Percentiles rank a stretch among this genome's conserved stretches.
phyloP scores from a whole-genome alignment of 495 filamentous ascomycete genomes.

The Penicillium coffeae region DNA sequence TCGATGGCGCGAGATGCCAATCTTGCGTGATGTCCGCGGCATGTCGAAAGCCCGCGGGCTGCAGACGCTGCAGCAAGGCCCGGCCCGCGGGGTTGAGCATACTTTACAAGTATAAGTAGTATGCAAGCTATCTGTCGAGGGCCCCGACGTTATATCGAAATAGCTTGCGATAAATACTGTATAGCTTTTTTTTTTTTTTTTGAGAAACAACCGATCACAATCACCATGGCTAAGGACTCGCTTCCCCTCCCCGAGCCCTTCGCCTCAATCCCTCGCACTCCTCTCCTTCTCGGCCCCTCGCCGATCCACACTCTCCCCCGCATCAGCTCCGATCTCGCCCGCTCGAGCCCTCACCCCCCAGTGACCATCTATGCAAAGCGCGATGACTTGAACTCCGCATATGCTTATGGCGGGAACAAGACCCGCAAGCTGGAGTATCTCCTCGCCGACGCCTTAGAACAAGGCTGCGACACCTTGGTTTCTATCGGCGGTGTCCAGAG shows the following conservation, averaged over 20 bases:
- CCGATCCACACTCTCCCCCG: slow-evolving; percentile 58
- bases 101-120: too few species aligned
- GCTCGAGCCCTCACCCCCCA: slow-evolving; percentile 18
- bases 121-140: too few species aligned
- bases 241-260: slow-evolving; percentile 53
- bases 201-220: neutral
- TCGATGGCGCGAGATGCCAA: too few species aligned
- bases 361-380: slow-evolving; percentile 59
- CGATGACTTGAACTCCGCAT: slow-evolving; percentile 59
- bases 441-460: slow-evolving; percentile 51
- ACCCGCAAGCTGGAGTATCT: slow-evolving; percentile 63
- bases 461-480: slow-evolving; percentile 53
- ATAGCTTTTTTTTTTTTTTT: neutral
- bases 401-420: slow-evolving; percentile 65
- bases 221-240: slow-evolving; percentile 2
- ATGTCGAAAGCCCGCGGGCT: too few species aligned
- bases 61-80: too few species aligned
- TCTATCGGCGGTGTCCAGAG: slow-evolving; percentile 62
- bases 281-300: slow-evolving; percentile 54
- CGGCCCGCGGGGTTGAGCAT: too few species aligned
- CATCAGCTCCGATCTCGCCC: slow-evolving; percentile 52
- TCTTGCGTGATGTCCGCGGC: too few species aligned
- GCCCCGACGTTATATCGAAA: too few species aligned
- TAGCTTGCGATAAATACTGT: too few species aligned
- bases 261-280: slow-evolving; percentile 50